Percentiles rank a stretch among this genome's conserved stretches.
Evolutionary conservation across 2,329 filamentous ascomycete genomes (phyloP).

Genomic region (Sporothrix globosa): DNA sequence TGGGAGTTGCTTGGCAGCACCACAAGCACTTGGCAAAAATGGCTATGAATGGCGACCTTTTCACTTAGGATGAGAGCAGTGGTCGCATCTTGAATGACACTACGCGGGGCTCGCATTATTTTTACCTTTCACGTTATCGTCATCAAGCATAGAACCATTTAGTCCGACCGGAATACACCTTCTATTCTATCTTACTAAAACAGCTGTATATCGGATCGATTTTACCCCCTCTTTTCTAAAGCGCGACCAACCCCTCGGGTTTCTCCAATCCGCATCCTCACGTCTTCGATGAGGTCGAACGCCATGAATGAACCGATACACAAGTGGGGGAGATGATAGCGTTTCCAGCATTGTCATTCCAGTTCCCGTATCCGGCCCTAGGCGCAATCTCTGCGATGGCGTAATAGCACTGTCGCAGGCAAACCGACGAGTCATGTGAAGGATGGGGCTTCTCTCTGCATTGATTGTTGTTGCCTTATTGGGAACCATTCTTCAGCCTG

Average conservation of each 20-base stretch:
- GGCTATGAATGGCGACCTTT: constrained; percentile 17
- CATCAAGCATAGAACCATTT: constrained; percentile 7
- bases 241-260: constrained; percentile 2
- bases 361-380: constrained; percentile 26
- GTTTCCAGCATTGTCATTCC: constrained; percentile 31
- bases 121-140: neutral
- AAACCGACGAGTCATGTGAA: constrained; percentile 23
- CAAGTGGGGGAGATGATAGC: constrained; percentile 28
- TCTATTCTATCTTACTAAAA: constrained; percentile 14
- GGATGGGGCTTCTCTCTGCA: constrained; percentile 25
- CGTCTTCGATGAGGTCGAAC: constrained; percentile 19
- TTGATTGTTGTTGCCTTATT: neutral
- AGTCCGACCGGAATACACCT: neutral
- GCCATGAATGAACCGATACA: constrained; percentile 24
- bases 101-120: neutral
- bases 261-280: constrained; percentile 21
- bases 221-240: neutral
- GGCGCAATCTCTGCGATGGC: constrained; percentile 30
- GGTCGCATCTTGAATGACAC: neutral
- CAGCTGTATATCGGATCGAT: neutral
- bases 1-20: constrained; percentile 10
- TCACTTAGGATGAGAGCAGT: neutral
- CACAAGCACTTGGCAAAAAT: constrained; percentile 14
- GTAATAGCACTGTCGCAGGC: constrained; percentile 33
- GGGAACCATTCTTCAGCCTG: neutral